phyloP scores from a whole-genome alignment of 1,284 basidiomycete species.

The Melampsora larici-populina region DNA sequence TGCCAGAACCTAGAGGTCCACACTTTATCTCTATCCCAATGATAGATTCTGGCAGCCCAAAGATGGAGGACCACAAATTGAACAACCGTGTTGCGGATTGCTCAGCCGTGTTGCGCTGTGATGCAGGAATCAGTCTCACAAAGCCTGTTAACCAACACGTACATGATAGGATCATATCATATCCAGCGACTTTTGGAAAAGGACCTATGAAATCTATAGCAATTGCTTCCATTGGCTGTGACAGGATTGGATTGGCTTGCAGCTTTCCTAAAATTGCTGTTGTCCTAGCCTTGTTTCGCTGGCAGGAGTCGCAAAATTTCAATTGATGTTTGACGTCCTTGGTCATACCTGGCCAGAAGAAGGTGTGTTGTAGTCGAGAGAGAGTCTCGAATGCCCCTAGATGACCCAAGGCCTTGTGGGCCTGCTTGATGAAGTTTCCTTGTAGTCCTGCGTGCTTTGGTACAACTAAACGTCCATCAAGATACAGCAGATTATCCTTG shows the following conservation, averaged over 20 bases:
- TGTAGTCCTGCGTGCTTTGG: neutral
- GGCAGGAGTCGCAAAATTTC: neutral
- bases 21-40: neutral
- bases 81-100: neutral
- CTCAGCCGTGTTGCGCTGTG: neutral
- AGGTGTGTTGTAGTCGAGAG: neutral
- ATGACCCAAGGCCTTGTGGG: neutral
- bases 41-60: neutral
- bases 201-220: slow-evolving; percentile 2
- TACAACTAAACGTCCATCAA: neutral
- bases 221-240: neutral
- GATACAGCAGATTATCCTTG: neutral
- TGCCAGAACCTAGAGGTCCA: slow-evolving; percentile 48
- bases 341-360: slow-evolving; percentile 30
- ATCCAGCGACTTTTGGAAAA: neutral
- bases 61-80: neutral
- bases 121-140: neutral
- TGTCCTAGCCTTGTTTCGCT: neutral
- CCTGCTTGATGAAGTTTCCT: neutral
- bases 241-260: neutral
- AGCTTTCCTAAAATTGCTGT: neutral
- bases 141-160: neutral
- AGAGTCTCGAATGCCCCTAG: neutral
- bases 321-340: neutral
- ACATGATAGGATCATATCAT: neutral